Base-by-base conservation (phyloP, 495 filamentous ascomycete genomes). In the Coniosporium apollinis region DNA sequence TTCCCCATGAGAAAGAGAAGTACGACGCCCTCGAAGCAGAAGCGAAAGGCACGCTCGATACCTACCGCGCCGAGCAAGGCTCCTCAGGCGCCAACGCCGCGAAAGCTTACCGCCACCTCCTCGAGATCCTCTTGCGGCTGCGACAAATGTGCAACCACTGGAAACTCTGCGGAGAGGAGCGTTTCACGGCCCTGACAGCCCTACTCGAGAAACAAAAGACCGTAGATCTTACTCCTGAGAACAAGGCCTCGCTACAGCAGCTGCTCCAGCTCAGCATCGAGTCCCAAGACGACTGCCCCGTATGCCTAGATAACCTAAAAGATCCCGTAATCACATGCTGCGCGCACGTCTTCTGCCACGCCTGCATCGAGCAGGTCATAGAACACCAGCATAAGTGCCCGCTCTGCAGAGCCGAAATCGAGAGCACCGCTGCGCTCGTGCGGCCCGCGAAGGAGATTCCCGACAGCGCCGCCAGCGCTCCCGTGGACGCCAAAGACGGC, bases 91-190 rank as follows among this genome's bases (percentile, higher is more conserved):
- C 62, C 41, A 61, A 57, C 14, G 55, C 55, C 1, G 54, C 15
- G 19, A 33, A 69, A 19, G 61, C 57, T 1, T 79, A 79, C 44
- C 67, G 72, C 2, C 66, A 76, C 44, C 61, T 94, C 2, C 67
- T 93, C 11, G 84, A 93, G 54, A 68, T 85, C 33, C 62, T 94
- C 21, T 67, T 94, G 0, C 77, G 86, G 9, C 66, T 94, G 37
- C 72, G 86, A 11, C 86, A 94, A 54, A 69, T 76, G 42, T 85
- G 86, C 56, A 83, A 87, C 42, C 86, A 93, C 54, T 87, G 82
- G 80, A 73, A 72, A 9, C 63, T 94, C 2, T 81, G 78, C 51
- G 56, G 59, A 30, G 77, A 80, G 17, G n/a, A n/a, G n/a, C 74
- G 82, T 3, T 59, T 91, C 11, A 67, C 70, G n/a, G 70, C 75